Evolutionary conservation across 1,284 basidiomycete genomes (phyloP).

Genomic region (Tranzscheliella williamsii): DNA sequence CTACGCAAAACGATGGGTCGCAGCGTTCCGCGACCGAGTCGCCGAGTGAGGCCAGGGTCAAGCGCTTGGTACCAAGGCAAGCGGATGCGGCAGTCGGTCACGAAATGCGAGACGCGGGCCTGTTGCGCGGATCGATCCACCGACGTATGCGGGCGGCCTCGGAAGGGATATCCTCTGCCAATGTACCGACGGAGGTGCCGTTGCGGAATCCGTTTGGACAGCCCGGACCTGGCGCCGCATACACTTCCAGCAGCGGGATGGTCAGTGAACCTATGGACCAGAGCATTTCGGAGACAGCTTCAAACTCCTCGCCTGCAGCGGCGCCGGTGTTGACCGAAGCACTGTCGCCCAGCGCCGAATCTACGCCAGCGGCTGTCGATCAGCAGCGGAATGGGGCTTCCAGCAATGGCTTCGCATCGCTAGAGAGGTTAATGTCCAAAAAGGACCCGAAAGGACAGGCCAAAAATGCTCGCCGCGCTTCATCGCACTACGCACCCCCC

Average conservation of each 20-base stretch:
- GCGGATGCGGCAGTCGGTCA: constrained; percentile 15
- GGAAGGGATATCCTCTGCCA: constrained; percentile 22
- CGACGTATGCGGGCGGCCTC: constrained; percentile 29
- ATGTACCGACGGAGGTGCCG: constrained; percentile 8
- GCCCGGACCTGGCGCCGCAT: not conserved
- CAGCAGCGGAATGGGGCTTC: constrained; percentile 8
- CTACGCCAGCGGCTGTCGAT: no score
- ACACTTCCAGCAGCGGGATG: not conserved
- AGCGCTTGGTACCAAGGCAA: constrained; percentile 18
- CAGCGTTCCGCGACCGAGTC: constrained; percentile 20
- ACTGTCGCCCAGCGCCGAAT: no score
- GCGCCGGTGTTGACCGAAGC: no score
- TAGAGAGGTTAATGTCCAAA: constrained; percentile 34
- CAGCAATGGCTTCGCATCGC: constrained; percentile 29
- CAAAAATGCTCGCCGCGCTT: constrained; percentile 25
- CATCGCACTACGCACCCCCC: constrained; percentile 22
- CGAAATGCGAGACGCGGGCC: constrained; percentile 11
- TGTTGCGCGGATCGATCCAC: constrained; percentile 27
- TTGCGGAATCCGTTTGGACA: no score
- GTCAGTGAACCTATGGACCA: not conserved
- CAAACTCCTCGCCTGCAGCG: no score
- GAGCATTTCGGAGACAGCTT: not conserved
- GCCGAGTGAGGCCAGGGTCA: constrained; percentile 26
- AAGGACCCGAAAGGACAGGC: constrained; percentile 38
- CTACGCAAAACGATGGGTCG: not conserved